These are phyloP conservation scores for Exophiala aquamarina DNA, from an alignment of 2,329 filamentous ascomycete genomes.

Conservation along the genomic window DNA sequence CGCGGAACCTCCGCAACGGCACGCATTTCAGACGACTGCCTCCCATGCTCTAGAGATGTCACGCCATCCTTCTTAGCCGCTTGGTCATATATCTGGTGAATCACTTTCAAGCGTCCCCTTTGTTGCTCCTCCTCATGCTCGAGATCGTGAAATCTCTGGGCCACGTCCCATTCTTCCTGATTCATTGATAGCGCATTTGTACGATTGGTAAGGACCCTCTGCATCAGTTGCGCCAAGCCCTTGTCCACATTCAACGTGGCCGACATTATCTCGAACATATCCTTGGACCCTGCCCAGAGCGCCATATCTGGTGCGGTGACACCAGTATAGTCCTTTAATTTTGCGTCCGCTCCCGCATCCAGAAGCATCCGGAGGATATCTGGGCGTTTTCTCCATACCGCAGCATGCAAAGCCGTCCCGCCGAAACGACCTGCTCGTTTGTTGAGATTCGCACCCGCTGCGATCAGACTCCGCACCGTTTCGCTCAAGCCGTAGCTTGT, in stretches of 20 bases:
- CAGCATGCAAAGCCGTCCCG: conserved; percentile 20
- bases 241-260: neutral
- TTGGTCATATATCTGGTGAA: neutral
- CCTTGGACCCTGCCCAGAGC: conserved; percentile 1
- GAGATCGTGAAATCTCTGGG: neutral
- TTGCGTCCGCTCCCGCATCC: conserved; percentile 15
- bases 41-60: neutral
- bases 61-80: neutral
- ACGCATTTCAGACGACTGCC: no score
- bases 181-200: neutral
- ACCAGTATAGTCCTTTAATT: conserved; percentile 16
- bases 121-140: neutral
- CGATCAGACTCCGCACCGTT: conserved; percentile 14
- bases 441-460: conserved; percentile 10
- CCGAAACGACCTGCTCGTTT: conserved; percentile 18
- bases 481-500: conserved; percentile 19
- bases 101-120: neutral
- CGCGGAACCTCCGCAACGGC: no score
- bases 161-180: neutral
- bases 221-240: neutral
- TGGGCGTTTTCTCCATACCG: conserved; percentile 16
- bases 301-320: conserved; percentile 13
- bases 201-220: neutral
- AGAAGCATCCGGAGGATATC: conserved; percentile 15
- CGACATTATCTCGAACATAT: neutral